Conservation (phyloP, 1,139 yeast species). For the Yamadazyma blattariae region DNA sequence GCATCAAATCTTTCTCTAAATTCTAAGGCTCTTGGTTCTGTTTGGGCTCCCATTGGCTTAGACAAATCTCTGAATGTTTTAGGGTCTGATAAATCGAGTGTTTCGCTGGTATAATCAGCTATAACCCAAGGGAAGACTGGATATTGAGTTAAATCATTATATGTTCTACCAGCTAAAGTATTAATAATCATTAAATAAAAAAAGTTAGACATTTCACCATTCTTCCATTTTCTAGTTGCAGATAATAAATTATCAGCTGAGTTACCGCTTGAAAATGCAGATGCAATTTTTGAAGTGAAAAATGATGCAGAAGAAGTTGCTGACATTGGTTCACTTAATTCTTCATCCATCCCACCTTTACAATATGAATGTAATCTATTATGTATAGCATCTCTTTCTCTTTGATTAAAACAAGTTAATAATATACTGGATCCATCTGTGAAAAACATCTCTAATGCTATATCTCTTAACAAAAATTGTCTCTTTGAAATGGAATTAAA, state of each 20-base stretch:
- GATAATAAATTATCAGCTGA: slow-evolving; percentile 31
- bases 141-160: slow-evolving; percentile 82
- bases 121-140: slow-evolving; percentile 91
- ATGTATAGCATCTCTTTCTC: slow-evolving; percentile 56
- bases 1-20: slow-evolving; percentile 73
- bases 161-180: slow-evolving; percentile 83
- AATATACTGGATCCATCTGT: slow-evolving; percentile 67
- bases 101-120: slow-evolving; percentile 70
- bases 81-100: slow-evolving; percentile 59
- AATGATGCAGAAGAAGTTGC: slow-evolving; percentile 14
- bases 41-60: slow-evolving; percentile 90
- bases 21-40: slow-evolving; percentile 51
- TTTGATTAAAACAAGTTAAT: slow-evolving; percentile 52
- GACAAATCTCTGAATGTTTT: slow-evolving; percentile 67
- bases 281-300: slow-evolving; percentile 32
- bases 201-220: slow-evolving; percentile 76
- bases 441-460: slow-evolving; percentile 75
- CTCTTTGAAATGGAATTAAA: slow-evolving; percentile 66
- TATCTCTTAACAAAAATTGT: slow-evolving; percentile 72
- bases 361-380: slow-evolving; percentile 45
- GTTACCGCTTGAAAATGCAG: slow-evolving; percentile 30
- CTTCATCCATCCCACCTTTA: slow-evolving; percentile 46
- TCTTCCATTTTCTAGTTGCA: slow-evolving; percentile 69
- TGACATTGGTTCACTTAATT: slow-evolving; percentile 47
- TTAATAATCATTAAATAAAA: slow-evolving; percentile 75